Conservation (phyloP, 2,329 filamentous ascomycete genomes). For the Hymenoscyphus albidus region DNA sequence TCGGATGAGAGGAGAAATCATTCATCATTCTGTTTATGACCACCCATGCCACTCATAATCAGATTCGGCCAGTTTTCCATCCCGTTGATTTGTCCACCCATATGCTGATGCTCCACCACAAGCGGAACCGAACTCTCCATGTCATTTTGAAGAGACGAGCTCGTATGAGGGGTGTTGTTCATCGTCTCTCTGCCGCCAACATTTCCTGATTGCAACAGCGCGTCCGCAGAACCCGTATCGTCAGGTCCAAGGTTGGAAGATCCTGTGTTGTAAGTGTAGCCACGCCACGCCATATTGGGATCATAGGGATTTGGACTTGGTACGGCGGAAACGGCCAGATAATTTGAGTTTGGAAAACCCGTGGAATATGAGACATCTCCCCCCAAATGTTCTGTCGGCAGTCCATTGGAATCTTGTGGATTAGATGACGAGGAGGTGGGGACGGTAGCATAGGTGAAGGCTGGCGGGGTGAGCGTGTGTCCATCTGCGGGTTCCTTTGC, state of each 20-base stretch:
- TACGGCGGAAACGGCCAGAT: background rate
- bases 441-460: constrained; percentile 14
- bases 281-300: background rate
- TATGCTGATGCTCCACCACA: background rate
- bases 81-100: background rate
- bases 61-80: background rate
- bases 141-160: background rate
- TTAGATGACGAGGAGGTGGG: constrained; percentile 19
- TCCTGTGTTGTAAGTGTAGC: background rate
- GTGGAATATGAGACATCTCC: constrained; percentile 29
- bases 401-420: constrained; percentile 13
- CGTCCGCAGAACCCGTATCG: background rate
- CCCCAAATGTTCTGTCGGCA: constrained; percentile 6
- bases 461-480: constrained; percentile 23
- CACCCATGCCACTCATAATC: background rate
- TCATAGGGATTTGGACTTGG: background rate
- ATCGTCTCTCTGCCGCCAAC: background rate
- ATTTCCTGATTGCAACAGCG: background rate
- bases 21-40: background rate
- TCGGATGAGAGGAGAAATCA: background rate
- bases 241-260: background rate
- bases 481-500: constrained; percentile 38
- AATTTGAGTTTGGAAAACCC: constrained; percentile 25
- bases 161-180: background rate
- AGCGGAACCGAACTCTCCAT: background rate